Conservation (phyloP, 2,329 filamentous ascomycete genomes). For the Epichloe gansuensis region DNA sequence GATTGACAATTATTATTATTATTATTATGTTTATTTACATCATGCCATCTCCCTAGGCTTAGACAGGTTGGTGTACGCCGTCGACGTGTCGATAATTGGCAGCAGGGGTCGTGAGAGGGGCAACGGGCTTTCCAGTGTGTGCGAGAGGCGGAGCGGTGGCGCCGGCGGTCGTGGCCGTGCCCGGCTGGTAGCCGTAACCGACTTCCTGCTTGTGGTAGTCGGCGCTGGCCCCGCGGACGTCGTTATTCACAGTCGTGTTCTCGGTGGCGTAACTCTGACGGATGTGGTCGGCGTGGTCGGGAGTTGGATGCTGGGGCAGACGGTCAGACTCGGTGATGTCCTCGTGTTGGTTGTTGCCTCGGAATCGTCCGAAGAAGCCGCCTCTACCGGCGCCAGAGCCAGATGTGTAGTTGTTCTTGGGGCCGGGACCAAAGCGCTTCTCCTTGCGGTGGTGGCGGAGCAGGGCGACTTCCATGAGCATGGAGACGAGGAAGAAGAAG, state of each 20-base stretch:
- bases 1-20: too few species aligned
- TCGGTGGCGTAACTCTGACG: conserved; percentile 32
- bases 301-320: conserved; percentile 29
- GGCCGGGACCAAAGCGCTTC: conserved; percentile 51
- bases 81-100: conserved; percentile 24
- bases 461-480: conserved; percentile 55
- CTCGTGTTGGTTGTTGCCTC: conserved; percentile 17
- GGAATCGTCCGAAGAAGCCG: conserved; percentile 23
- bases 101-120: conserved; percentile 2
- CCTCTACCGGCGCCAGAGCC: conserved; percentile 22
- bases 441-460: conserved; percentile 61
- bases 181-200: conserved; percentile 13
- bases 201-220: conserved; percentile 17
- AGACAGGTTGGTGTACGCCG: conserved; percentile 23
- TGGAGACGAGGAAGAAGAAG: conserved; percentile 63
- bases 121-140: conserved; percentile 2
- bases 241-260: conserved; percentile 21
- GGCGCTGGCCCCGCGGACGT: conserved; percentile 15
- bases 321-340: conserved; percentile 16
- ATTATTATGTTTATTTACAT: too few species aligned
- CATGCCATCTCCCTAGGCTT: neutral
- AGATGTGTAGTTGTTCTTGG: conserved; percentile 46
- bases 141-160: neutral
- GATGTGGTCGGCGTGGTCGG: conserved; percentile 25
- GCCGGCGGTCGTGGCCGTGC: neutral